Conservation (phyloP, 768 basidiomycete species). For the Sporobolomyces roseus region DNA sequence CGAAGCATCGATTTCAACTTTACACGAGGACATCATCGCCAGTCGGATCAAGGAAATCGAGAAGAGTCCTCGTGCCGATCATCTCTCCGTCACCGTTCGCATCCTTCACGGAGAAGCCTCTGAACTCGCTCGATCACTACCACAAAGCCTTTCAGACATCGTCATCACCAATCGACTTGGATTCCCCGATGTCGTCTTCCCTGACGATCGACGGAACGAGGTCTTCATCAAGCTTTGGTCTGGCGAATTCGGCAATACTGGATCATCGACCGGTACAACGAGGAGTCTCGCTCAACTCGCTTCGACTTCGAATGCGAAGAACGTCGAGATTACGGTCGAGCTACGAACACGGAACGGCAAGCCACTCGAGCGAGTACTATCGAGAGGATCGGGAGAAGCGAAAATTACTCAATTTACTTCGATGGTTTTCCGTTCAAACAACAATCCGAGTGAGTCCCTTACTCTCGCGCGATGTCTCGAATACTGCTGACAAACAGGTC, state of each 20-base stretch:
- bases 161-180: slow-evolving; percentile 81
- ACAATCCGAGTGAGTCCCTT: slow-evolving; percentile 57
- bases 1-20: slow-evolving; percentile 81
- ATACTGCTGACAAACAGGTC: background rate
- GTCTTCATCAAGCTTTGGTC: slow-evolving; percentile 95
- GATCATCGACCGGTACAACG: slow-evolving; percentile 48
- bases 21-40: slow-evolving; percentile 91
- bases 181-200: slow-evolving; percentile 94
- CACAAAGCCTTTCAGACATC: slow-evolving; percentile 71
- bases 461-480: background rate
- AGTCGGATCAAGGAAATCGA: slow-evolving; percentile 73
- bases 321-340: slow-evolving; percentile 87
- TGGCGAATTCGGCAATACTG: slow-evolving; percentile 63
- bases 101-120: slow-evolving; percentile 76
- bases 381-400: slow-evolving; percentile 80
- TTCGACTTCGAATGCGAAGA: slow-evolving; percentile 56
- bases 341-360: slow-evolving; percentile 69
- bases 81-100: slow-evolving; percentile 76
- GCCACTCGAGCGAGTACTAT: slow-evolving; percentile 66
- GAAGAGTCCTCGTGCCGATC: slow-evolving; percentile 81
- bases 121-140: slow-evolving; percentile 67
- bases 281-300: slow-evolving; percentile 35
- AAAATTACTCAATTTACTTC: slow-evolving; percentile 76
- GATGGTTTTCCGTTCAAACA: slow-evolving; percentile 82
- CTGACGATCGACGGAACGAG: slow-evolving; percentile 86